Percentiles rank a stretch among this genome's conserved stretches.
Conservation (phyloP, 202 grass and related monocot genomes). For the Brachypodium distachyon region DNA sequence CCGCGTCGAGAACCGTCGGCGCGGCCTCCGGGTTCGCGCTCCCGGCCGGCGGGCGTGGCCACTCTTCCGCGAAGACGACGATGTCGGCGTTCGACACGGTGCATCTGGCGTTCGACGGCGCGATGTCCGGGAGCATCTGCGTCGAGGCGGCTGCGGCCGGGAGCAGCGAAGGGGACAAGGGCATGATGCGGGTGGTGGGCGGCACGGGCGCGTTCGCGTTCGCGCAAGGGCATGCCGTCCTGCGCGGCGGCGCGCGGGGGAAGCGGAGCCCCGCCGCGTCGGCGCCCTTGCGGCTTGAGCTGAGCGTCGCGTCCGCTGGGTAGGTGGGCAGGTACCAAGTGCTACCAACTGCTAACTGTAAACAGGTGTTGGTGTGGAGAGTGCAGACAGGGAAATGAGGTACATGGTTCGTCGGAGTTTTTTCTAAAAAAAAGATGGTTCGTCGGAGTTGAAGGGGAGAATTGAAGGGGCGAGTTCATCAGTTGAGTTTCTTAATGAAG, state of each 20-base stretch:
- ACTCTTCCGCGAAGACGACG: no score
- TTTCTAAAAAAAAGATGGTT: no score
- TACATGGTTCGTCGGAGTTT: no score
- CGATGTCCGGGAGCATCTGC: conserved; percentile 50
- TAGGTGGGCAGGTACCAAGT: no score
- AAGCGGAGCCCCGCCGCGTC: neutral
- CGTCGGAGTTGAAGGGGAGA: no score
- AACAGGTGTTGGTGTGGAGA: no score
- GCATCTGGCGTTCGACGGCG: conserved; percentile 38
- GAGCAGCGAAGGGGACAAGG: neutral
- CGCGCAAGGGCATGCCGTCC: conserved; percentile 28
- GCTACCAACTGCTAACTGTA: neutral
- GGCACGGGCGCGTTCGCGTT: conserved; percentile 74
- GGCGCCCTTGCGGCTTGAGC: conserved; percentile 16
- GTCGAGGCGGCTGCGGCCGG: conserved; percentile 35
- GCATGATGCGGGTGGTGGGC: conserved; percentile 52
- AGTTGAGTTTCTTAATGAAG: no score
- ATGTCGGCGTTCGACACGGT: conserved; percentile 57
- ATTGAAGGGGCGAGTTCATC: no score
- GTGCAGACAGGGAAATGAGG: no score
- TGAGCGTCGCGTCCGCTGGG: neutral
- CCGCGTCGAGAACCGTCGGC: conserved; percentile 44
- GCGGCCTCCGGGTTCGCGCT: conserved; percentile 41
- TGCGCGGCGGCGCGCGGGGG: neutral
- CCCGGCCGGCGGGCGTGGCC: neutral